A percentile compares a stretch with the other conserved stretches of the same genome.
phyloP scores from a whole-genome alignment of 2,329 filamentous ascomycete genomes.

The Paramyrothecium roridum region DNA sequence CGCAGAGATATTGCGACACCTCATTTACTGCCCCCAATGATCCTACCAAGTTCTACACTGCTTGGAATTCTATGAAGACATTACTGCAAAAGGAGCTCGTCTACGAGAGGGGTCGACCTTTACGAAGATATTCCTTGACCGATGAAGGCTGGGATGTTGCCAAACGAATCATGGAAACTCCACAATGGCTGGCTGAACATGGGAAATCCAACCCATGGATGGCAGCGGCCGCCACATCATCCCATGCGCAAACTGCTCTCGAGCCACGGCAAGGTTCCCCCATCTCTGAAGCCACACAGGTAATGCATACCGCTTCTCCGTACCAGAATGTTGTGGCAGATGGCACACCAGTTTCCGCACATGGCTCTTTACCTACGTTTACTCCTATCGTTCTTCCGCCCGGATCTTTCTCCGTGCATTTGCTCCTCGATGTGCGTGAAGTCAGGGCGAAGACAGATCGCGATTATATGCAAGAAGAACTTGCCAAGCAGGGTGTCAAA shows the following conservation, averaged over 20 bases:
- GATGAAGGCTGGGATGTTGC: constrained; percentile 78
- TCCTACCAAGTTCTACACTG: constrained; percentile 69
- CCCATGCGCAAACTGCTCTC: constrained; percentile 2
- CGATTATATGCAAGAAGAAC: constrained; percentile 72
- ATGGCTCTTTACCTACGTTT: constrained; percentile 41
- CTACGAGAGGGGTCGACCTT: constrained; percentile 65
- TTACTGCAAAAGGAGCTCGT: constrained; percentile 71
- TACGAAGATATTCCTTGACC: constrained; percentile 66
- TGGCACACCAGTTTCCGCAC: constrained; percentile 24
- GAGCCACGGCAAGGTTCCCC: constrained; percentile 8
- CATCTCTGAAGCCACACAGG: constrained; percentile 8
- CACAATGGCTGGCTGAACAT: constrained; percentile 28
- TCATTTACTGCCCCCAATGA: constrained; percentile 69
- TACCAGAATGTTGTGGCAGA: constrained; percentile 39
- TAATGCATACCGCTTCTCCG: constrained; percentile 9
- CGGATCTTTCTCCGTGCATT: constrained; percentile 66
- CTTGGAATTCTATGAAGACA: constrained; percentile 81
- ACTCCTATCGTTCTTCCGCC: constrained; percentile 60
- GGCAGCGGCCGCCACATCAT: constrained; percentile 1
- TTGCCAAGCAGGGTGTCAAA: constrained; percentile 61
- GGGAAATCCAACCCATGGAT: constrained; percentile 5
- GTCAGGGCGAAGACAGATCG: constrained; percentile 69
- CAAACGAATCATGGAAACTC: constrained; percentile 56
- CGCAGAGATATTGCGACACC: constrained; percentile 69
- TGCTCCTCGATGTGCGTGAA: constrained; percentile 74